Evolutionary conservation across 2,329 filamentous ascomycete genomes (phyloP), one percentile per base, ranked within the genome.

Genomic region (Incumbomyces delicatus): DNA sequence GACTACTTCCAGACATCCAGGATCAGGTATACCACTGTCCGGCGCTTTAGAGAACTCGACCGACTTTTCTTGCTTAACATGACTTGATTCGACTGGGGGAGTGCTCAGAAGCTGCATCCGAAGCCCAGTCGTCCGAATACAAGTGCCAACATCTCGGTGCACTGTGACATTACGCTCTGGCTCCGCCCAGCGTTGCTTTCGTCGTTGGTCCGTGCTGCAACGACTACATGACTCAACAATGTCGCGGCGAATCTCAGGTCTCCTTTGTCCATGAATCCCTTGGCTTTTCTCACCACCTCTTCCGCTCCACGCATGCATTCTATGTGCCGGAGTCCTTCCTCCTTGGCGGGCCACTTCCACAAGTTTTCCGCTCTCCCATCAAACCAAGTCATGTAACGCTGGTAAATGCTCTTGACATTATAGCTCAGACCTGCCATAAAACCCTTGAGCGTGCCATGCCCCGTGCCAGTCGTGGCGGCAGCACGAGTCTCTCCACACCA

Each of bases 221-320:
- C 57, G 10, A 57, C 59, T 1, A 57, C 61, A 41, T 70, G 65
- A 34, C 56, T 51, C 10, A 69, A 55, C 8, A 71, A 48, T 2
- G 62, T 66, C 1, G 64, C 64, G 0, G 67, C 67, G 37, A 67
- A 70, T 1, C 66, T 62, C 11, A 60, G 48, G 50, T 70, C 64
- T 1, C 59, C 60, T 22, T 55, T 49, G 1, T 57, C 46, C 3
- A 59, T 48, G 30, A 58, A 66, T 5, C 48, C 40, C 22, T 60
- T 40, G 2, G 62, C 67, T 46, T 60, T 61, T 27, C 48, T 31
- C 17, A 63, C 46, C n/a, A 66, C 44, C 0, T 46, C 41, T 0
- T 64, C 58, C 5, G 61, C 40, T 2, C 66, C 66, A 8, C 67
- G 67, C 41, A 67, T 57, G 43, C 61, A 63, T 18, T 60, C 53